A percentile compares a stretch with the other conserved stretches of the same genome.
These are phyloP conservation scores for Penicillium flavigenum DNA, from an alignment of 495 filamentous ascomycete genomes.

Conservation along the genomic window DNA sequence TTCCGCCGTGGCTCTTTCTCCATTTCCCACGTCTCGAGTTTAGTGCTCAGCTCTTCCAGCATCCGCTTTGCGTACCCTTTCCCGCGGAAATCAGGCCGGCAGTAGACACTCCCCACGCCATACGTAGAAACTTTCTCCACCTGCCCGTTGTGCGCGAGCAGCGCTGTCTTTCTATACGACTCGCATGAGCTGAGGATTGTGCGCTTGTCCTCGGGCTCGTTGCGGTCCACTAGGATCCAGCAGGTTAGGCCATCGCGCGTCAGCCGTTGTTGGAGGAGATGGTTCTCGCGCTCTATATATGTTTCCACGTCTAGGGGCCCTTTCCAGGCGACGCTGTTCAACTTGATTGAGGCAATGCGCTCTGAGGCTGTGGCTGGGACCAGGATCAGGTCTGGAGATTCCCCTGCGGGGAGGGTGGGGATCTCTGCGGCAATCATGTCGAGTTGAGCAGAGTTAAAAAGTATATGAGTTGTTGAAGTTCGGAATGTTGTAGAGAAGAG, in stretches of 20 bases:
- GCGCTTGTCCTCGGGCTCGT: conserved; percentile 46
- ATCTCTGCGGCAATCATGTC: conserved; percentile 41
- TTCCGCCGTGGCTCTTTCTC: conserved; percentile 38
- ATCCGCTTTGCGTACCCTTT: conserved; percentile 77
- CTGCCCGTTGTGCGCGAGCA: conserved; percentile 49
- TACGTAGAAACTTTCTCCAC: conserved; percentile 69
- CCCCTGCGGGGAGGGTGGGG: conserved; percentile 52
- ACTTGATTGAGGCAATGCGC: conserved; percentile 58
- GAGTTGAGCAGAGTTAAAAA: not conserved
- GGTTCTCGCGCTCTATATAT: conserved; percentile 77
- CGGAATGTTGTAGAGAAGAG: not conserved
- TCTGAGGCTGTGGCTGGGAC: conserved; percentile 67
- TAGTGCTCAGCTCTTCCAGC: conserved; percentile 56
- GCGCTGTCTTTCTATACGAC: conserved; percentile 71
- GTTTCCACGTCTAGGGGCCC: conserved; percentile 60
- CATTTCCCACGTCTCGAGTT: conserved; percentile 53
- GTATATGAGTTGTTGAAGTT: not conserved
- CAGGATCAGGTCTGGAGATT: conserved; percentile 62
- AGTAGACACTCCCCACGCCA: conserved; percentile 86
- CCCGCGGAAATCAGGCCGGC: conserved; percentile 66
- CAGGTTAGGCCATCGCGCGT: conserved; percentile 72
- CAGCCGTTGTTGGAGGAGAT: conserved; percentile 64
- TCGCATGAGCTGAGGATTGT: conserved; percentile 81
- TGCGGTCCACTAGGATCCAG: conserved; percentile 78
- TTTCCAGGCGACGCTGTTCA: conserved; percentile 73